Percentiles rank a stretch among this genome's conserved stretches.
Conservation (phyloP, 805 yeast species). For the Schwanniomyces polymorphus region DNA sequence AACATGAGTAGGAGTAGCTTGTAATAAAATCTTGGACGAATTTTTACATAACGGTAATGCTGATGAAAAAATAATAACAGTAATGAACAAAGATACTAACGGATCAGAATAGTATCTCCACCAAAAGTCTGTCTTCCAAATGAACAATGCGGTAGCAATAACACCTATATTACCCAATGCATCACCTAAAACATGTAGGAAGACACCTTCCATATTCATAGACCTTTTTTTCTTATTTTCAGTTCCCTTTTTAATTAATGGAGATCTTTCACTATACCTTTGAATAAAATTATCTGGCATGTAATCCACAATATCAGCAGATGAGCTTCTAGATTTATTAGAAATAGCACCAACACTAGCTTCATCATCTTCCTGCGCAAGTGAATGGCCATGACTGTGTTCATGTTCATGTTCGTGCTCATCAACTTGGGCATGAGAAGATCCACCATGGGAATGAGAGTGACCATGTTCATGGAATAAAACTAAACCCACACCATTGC, state of each 20-base stretch:
- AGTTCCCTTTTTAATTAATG: constrained; percentile 23
- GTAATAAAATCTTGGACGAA: constrained; percentile 83
- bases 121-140: constrained; percentile 88
- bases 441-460: constrained; percentile 50
- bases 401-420: constrained; percentile 13
- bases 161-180: constrained; percentile 96
- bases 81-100: constrained; percentile 76
- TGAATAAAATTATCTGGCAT: constrained; percentile 50
- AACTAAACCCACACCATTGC: constrained; percentile 80
- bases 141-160: constrained; percentile 81
- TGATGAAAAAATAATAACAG: constrained; percentile 83
- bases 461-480: constrained; percentile 79
- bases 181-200: constrained; percentile 92
- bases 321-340: constrained; percentile 9
- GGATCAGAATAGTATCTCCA: constrained; percentile 93
- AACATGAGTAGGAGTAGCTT: constrained; percentile 87
- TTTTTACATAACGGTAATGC: constrained; percentile 88
- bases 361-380: not conserved
- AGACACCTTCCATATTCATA: constrained; percentile 97
- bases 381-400: not conserved
- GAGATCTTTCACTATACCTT: constrained; percentile 36
- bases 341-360: not conserved
- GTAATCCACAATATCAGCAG: constrained; percentile 31
- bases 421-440: constrained; percentile 48
- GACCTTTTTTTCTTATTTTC: constrained; percentile 45